Base-by-base conservation (phyloP, 1,284 basidiomycete genomes). In the Hypsizygus ulmarius region DNA sequence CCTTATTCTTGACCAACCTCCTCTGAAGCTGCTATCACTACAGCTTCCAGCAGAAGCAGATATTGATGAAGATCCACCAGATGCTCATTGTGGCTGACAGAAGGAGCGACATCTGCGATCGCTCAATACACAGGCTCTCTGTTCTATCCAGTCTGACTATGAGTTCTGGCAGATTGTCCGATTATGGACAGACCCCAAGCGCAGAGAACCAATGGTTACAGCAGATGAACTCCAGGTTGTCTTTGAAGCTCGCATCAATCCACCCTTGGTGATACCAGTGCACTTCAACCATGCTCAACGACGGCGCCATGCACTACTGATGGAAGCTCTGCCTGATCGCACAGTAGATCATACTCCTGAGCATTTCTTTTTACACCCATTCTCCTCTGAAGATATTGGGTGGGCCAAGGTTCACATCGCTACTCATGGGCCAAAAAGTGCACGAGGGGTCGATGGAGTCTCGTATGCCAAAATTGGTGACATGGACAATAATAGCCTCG, bases 351-450 rank as follows among this genome's bases (percentile, higher is more conserved):
- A 10, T 5, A 21, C 41, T 18, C 2, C 30, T 3, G n/a, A 38
- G 14, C 1, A 11, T 3, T 3, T 42, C 3, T 36, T 48, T 29
- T 42, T 40, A 6, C 2, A 18, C 3, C 40, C 40, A 12, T 55
- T 60, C 35, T 21, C 44, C 1, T 9, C 43, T 2, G 55, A 45
- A 3, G 62, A 64, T 15, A 49, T 64, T 28, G 53, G 35, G 12
- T 28, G 4, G 0, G 53, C 47, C 1, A 59, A 60, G 36, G 10
- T 19, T 0, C 53, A 56, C 16, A 41, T 63, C 0, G 36, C 45
- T 3, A 19, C 28, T 4, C 35, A 43, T 4, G 10, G 28, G 5
- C 12, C 30, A 2, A 15, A 37, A 0, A 34, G 39, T 33, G 54
- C 60, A 1, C n/a, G 7, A 0, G 62, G 60, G 0, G 10, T 48